Evolutionary conservation across 306 rosid species (phyloP).

Genomic region (Dalbergia cochinchinensis): DNA sequence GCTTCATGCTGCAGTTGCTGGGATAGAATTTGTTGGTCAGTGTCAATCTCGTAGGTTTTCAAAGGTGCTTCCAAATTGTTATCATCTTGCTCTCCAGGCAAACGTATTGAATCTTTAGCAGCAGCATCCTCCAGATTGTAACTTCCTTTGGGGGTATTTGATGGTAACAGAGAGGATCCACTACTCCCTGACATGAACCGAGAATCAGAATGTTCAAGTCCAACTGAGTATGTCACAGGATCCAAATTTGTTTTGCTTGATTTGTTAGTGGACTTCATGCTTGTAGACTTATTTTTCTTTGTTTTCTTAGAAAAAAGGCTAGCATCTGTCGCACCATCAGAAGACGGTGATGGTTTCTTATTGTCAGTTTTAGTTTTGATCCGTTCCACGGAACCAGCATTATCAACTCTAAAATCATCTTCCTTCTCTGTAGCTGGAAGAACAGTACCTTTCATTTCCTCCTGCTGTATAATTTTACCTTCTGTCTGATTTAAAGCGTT

Average conservation of each 20-base stretch:
- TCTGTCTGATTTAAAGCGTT: slow-evolving; percentile 51
- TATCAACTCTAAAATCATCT: slow-evolving; percentile 31
- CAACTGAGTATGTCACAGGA: slow-evolving; percentile 14
- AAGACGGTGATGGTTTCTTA: slow-evolving; percentile 36
- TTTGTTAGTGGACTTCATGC: slow-evolving; percentile 36
- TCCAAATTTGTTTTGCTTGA: slow-evolving; percentile 38
- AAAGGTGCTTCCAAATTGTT: slow-evolving; percentile 2
- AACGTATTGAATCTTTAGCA: slow-evolving; percentile 15
- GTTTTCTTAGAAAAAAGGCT: slow-evolving; percentile 18
- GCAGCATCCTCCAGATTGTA: neutral
- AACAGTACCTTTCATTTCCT: slow-evolving; percentile 43
- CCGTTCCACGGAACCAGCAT: slow-evolving; percentile 49
- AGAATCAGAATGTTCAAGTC: slow-evolving; percentile 39
- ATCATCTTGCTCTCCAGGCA: slow-evolving; percentile 33
- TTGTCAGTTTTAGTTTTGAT: slow-evolving; percentile 48
- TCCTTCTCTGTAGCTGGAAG: slow-evolving; percentile 37
- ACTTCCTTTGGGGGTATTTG: neutral
- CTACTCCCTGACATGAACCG: slow-evolving; percentile 26
- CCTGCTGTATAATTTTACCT: slow-evolving; percentile 42
- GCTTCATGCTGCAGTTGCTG: slow-evolving; percentile 35
- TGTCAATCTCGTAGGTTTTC: neutral
- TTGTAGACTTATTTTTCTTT: slow-evolving; percentile 41
- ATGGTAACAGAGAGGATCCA: neutral
- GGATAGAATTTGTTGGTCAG: slow-evolving; percentile 38
- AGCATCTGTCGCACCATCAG: slow-evolving; percentile 39